phyloP scores from a whole-genome alignment of 805 yeast species.

The Candida bentonensis region DNA sequence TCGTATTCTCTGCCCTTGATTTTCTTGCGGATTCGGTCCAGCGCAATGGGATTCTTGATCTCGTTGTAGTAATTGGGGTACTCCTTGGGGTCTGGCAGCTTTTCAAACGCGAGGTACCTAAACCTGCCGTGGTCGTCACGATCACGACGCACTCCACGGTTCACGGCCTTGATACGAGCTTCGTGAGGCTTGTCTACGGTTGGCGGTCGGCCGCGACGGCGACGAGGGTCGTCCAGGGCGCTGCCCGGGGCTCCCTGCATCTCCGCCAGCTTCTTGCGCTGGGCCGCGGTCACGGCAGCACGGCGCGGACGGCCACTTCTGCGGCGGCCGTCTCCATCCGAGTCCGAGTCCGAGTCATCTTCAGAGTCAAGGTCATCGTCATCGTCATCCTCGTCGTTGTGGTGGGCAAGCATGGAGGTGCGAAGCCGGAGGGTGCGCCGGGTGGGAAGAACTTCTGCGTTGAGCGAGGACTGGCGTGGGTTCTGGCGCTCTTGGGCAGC shows the following conservation, averaged over 20 bases:
- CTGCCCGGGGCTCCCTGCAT: conserved; percentile 18
- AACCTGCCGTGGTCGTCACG: conserved; percentile 37
- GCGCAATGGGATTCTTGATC: conserved; percentile 28
- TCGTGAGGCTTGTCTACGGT: conserved; percentile 85
- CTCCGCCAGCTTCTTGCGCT: conserved; percentile 13
- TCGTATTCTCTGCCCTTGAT: conserved; percentile 75
- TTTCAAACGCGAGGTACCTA: conserved; percentile 55
- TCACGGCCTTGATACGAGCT: conserved; percentile 74
- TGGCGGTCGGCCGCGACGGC: conserved; percentile 81
- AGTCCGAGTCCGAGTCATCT: conserved; percentile 21
- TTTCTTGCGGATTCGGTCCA: conserved; percentile 48
- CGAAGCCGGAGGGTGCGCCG: background rate
- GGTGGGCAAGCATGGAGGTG: conserved; percentile 1
- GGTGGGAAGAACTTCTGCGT: conserved; percentile 5
- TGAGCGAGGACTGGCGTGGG: conserved; percentile 5
- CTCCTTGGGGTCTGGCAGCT: conserved; percentile 54
- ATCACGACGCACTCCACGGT: conserved; percentile 69
- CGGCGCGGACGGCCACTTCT: conserved; percentile 14
- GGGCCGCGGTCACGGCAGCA: conserved; percentile 11
- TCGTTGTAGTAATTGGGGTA: conserved; percentile 36
- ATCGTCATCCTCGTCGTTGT: conserved; percentile 14
- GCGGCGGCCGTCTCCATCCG: conserved; percentile 15
- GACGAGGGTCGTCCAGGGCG: conserved; percentile 28
- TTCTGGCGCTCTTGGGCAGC: conserved; percentile 5
- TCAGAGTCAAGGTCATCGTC: conserved; percentile 16